Conservation (phyloP, 371 early-diverging fungal species). For the Mortierella sp. region DNA sequence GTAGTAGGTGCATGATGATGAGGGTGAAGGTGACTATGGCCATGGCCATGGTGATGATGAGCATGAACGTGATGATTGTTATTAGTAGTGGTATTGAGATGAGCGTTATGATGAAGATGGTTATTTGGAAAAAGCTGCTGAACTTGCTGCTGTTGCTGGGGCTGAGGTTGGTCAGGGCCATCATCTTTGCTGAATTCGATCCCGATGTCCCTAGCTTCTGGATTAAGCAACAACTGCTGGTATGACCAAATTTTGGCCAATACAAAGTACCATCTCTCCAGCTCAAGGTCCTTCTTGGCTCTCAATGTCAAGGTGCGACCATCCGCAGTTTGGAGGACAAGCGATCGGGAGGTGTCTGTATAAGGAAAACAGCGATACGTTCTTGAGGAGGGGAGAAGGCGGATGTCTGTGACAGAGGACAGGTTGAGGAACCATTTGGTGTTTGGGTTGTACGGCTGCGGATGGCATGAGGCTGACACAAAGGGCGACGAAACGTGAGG, state of each 20-base stretch:
- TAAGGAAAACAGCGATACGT: slow-evolving; percentile 18
- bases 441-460: slow-evolving; percentile 24
- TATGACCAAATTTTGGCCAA: slow-evolving; percentile 28
- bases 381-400: slow-evolving; percentile 10
- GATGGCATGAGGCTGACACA: slow-evolving; percentile 7
- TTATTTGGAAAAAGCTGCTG: slow-evolving; percentile 6
- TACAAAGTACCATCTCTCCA: slow-evolving; percentile 34
- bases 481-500: slow-evolving; percentile 30
- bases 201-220: background rate
- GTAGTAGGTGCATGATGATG: background rate
- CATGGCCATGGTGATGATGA: slow-evolving; percentile 1
- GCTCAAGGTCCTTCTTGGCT: slow-evolving; percentile 23
- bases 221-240: slow-evolving; percentile 5
- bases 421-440: slow-evolving; percentile 29
- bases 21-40: background rate
- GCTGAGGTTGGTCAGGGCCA: background rate
- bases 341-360: slow-evolving; percentile 10
- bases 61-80: background rate
- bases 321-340: slow-evolving; percentile 15
- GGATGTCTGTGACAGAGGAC: slow-evolving; percentile 16
- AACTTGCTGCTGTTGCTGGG: background rate
- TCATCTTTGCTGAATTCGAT: slow-evolving; percentile 1
- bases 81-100: background rate
- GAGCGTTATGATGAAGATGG: background rate
- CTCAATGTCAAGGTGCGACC: slow-evolving; percentile 17